Evolutionary conservation across 768 basidiomycete species (phyloP).

Genomic region (Serendipita indica): DNA sequence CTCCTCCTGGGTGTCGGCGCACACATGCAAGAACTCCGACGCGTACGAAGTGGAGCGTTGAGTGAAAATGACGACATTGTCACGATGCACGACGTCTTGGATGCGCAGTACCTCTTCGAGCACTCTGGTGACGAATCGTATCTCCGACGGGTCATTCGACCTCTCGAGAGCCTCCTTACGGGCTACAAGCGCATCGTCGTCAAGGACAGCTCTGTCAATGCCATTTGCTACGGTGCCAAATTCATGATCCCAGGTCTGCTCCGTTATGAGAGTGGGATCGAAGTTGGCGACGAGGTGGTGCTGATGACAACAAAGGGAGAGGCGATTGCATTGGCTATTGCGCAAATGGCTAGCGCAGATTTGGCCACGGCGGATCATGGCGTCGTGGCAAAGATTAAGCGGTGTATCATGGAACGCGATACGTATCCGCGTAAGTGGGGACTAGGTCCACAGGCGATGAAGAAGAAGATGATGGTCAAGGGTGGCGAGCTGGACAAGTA

Average conservation of each 20-base stretch:
- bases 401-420: conserved; percentile 99
- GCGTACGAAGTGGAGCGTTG: conserved; percentile 91
- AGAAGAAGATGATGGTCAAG: conserved; percentile 98
- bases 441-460: conserved; percentile 87
- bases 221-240: conserved; percentile 98
- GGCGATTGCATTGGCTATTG: conserved; percentile 85
- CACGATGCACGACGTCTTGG: conserved; percentile 98
- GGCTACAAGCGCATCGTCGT: conserved; percentile 98
- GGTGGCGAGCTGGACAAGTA: conserved; percentile 95
- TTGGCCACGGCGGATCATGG: conserved; percentile 97
- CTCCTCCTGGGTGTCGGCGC: conserved; percentile 90
- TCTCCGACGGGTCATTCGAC: conserved; percentile 85
- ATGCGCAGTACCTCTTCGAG: conserved; percentile 97
- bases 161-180: conserved; percentile 82
- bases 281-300: conserved; percentile 89
- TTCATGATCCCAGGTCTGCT: conserved; percentile 98
- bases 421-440: conserved; percentile 98
- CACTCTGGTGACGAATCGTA: conserved; percentile 97
- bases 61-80: conserved; percentile 97
- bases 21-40: conserved; percentile 98
- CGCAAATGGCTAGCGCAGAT: conserved; percentile 98
- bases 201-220: conserved; percentile 97
- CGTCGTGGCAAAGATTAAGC: conserved; percentile 96
- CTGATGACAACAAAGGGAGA: conserved; percentile 99
- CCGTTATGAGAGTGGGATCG: conserved; percentile 90